phyloP scores from a whole-genome alignment of 345 rosid species.

The Xanthoceras sorbifolium region DNA sequence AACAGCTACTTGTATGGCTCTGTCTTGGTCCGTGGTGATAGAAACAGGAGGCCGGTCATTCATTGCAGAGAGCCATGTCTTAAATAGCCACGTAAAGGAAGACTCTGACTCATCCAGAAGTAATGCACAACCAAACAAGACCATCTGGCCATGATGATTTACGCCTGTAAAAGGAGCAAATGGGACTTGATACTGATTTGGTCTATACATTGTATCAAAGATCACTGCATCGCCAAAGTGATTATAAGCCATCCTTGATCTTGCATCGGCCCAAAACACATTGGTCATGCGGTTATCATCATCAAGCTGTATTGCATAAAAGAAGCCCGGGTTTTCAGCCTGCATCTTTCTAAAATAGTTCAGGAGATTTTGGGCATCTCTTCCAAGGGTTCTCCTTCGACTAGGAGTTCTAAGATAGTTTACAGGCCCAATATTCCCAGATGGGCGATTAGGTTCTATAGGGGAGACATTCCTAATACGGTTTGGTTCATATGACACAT shows the following conservation, averaged over 20 bases:
- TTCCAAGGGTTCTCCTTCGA: constrained; percentile 53
- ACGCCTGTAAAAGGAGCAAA: constrained; percentile 72
- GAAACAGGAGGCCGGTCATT: constrained; percentile 55
- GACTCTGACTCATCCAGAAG: constrained; percentile 70
- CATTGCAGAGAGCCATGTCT: constrained; percentile 68
- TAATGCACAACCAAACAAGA: constrained; percentile 69
- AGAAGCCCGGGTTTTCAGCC: constrained; percentile 66
- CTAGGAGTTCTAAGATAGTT: constrained; percentile 39
- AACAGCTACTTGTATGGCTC: constrained; percentile 65
- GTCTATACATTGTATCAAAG: constrained; percentile 69
- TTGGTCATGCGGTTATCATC: constrained; percentile 64
- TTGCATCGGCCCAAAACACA: constrained; percentile 78
- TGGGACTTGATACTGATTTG: constrained; percentile 70
- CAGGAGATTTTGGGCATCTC: constrained; percentile 62
- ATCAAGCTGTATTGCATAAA: constrained; percentile 68
- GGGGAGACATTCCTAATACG: constrained; percentile 32
- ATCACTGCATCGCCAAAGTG: constrained; percentile 67
- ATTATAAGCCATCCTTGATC: constrained; percentile 61
- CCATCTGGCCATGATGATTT: constrained; percentile 68
- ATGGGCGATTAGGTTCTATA: constrained; percentile 33
- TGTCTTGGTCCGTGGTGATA: constrained; percentile 69
- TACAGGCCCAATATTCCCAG: constrained; percentile 32
- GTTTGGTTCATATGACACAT: constrained; percentile 38
- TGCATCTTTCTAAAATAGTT: constrained; percentile 70
- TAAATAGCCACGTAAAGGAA: constrained; percentile 66